Base-by-base conservation (phyloP, 2,329 filamentous ascomycete species). In the Trichoderma lentiforme region DNA sequence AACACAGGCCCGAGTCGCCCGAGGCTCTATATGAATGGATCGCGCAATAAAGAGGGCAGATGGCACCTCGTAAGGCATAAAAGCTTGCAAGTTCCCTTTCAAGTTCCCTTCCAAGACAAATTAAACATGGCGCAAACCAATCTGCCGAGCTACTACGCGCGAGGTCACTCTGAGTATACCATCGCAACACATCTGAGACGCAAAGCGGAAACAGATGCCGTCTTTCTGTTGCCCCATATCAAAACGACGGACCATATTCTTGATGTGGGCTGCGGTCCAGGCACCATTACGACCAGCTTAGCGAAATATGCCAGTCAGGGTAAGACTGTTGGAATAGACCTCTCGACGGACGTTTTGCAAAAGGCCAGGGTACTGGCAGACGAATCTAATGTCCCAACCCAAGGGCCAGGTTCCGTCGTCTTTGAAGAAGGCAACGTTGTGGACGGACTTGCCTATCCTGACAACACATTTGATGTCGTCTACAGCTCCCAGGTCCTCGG, bases 161-260 rank as follows among this genome's bases (percentile, higher is more conserved):
- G 66, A 39, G 66, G 66, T 11, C 66, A 69, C 56, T 69, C 66
- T 28, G 66, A 69, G 3, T 69, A 69, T 28, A 69, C 66, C 66
- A 61, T 69, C 21, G 56, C 66, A 51, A 69, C 66, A 3, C 66
- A 69, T 6, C 36, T 69, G 9, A 30, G 36, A 14, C 66, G 66
- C 28, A 69, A 15, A 12, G 66, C 66, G 4, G 56, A 61, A n/a
- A 61, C 56, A 15, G 66, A 69, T 7, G 66, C 66, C 12, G 66
- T 56, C 26, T 69, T 69, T 6, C 36, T 69, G 3, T 7, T 69
- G 3, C 66, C 66, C 24, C 4, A 69, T 39, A 34, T 69, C 28
- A 69, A 61, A 39, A 2, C 36, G 8, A 61, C 66, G 6, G 56
- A 69, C 56, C 39, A 69, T 34, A 69, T 69, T 12, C 66, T 69